A percentile compares a stretch with the other conserved stretches of the same genome.
phyloP scores from a whole-genome alignment of 345 rosid species.

The Gossypioides kirkii region DNA sequence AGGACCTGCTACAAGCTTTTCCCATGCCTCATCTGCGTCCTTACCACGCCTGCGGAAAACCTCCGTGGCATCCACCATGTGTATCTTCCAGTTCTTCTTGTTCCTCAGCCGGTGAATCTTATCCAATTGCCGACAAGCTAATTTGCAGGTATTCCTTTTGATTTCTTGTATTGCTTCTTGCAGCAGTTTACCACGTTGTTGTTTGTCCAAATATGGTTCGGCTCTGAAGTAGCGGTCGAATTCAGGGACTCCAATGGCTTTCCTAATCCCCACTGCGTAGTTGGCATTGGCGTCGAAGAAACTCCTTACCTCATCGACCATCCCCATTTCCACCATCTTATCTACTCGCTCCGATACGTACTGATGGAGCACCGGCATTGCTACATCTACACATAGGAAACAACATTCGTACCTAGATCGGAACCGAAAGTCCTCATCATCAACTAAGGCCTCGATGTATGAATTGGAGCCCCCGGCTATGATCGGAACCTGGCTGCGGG shows the following conservation, averaged over 20 bases:
- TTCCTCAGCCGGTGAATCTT: conserved; percentile 52
- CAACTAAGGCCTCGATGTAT: conserved; percentile 53
- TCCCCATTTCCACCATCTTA: conserved; percentile 58
- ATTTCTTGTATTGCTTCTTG: conserved; percentile 44
- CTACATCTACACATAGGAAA: conserved; percentile 71
- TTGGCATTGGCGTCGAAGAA: conserved; percentile 36
- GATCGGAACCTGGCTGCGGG: conserved; percentile 54
- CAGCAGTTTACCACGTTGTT: conserved; percentile 27
- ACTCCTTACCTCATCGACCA: conserved; percentile 63
- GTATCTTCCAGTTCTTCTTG: conserved; percentile 57
- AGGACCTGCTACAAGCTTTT: conserved; percentile 50
- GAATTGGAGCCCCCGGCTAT: conserved; percentile 88
- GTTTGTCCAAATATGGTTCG: conserved; percentile 32
- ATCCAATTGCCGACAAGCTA: conserved; percentile 57
- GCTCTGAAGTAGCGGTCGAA: conserved; percentile 44
- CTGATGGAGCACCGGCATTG: conserved; percentile 41
- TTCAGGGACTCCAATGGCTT: conserved; percentile 74
- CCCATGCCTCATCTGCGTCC: conserved; percentile 64
- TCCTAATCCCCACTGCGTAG: conserved; percentile 42
- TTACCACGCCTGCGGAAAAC: conserved; percentile 36
- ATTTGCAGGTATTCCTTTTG: conserved; percentile 45
- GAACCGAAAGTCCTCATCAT: conserved; percentile 27
- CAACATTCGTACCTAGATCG: conserved; percentile 44
- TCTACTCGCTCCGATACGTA: conserved; percentile 61
- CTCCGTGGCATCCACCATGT: conserved; percentile 58